Base-by-base conservation (phyloP, 371 early-diverging fungal genomes). In the Actinomortierella wolfii region DNA sequence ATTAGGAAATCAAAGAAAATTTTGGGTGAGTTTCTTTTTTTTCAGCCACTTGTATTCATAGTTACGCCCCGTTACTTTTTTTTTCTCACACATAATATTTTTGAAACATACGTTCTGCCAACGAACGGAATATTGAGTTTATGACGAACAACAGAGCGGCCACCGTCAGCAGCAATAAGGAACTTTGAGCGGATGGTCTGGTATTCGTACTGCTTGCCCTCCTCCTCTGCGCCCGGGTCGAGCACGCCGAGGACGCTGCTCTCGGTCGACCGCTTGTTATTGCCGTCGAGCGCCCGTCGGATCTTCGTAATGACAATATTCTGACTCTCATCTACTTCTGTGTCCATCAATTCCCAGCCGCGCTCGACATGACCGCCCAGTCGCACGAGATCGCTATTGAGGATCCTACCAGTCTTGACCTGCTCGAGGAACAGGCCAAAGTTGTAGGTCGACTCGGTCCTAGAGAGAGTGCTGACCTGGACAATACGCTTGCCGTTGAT, bases 401-500 rank as follows among this genome's bases (percentile, higher is more conserved):
- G 39, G 41, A 69, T 62, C 3, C 45, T 40, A 1, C 55, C 61
- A 6, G 70, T 76, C 57, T 70, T 61, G 52, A 53, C 18, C 26
- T 76, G 76, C 29, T 68, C 70, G 44, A 64, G n/a, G 39, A 76
- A 68, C n/a, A 76, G 60, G 21, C 63, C 69, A 50, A 63, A 68
- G 23, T 64, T 60, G 51, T 64, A 76, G n/a, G n/a, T n/a, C n/a
- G n/a, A n/a, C n/a, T n/a, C n/a, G n/a, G n/a, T n/a, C n/a, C n/a
- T n/a, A n/a, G n/a, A n/a, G n/a, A n/a, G n/a, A n/a, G n/a, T n/a
- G n/a, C n/a, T n/a, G 29, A 51, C 28, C 11, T 21, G 23, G 34
- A 34, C 52, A 9, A 51, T 18, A 18, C 18, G 56, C 40, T 68
- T 66, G 43, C 69, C 46, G 3, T 69, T 63, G 15, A 40, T 46